Evolutionary conservation across 192 early-diverging fungal genomes (phyloP).

Genomic region (Dispira simplex): DNA sequence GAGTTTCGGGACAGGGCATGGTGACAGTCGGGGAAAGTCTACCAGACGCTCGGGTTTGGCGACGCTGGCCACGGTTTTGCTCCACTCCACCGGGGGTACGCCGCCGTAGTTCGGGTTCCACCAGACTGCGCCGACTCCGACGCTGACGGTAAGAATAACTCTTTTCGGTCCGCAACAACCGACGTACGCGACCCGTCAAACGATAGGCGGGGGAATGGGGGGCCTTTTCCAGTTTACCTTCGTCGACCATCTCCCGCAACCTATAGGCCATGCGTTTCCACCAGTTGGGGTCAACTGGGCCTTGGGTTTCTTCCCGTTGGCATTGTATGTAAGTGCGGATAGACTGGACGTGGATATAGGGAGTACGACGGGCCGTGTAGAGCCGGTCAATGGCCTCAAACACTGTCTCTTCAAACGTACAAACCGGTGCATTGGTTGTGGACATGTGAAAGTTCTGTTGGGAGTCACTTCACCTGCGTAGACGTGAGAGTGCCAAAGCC

Average conservation of each 20-base stretch:
- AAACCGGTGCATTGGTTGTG: too few species aligned
- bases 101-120: neutral
- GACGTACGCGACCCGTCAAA: neutral
- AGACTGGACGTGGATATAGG: conserved; percentile 3
- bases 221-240: conserved; percentile 3
- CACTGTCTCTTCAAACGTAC: neutral
- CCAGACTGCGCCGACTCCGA: neutral
- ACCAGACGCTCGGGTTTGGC: too few species aligned
- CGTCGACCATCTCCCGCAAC: neutral
- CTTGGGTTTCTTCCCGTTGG: neutral
- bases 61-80: too few species aligned
- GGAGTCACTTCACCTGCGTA: too few species aligned
- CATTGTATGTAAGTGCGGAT: conserved; percentile 10
- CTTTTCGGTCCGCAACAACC: conserved; percentile 1
- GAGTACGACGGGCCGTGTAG: neutral
- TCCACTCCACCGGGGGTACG: too few species aligned
- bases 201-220: neutral
- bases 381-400: conserved; percentile 10
- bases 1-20: too few species aligned
- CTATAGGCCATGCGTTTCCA: neutral
- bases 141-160: neutral
- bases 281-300: neutral
- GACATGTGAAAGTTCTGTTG: too few species aligned
- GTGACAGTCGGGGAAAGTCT: too few species aligned
- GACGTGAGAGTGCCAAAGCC: neutral